Percentiles rank a stretch among this genome's conserved stretches.
phyloP scores from a whole-genome alignment of 208 protist genomes.

The Trypanosomatidae sp. region DNA sequence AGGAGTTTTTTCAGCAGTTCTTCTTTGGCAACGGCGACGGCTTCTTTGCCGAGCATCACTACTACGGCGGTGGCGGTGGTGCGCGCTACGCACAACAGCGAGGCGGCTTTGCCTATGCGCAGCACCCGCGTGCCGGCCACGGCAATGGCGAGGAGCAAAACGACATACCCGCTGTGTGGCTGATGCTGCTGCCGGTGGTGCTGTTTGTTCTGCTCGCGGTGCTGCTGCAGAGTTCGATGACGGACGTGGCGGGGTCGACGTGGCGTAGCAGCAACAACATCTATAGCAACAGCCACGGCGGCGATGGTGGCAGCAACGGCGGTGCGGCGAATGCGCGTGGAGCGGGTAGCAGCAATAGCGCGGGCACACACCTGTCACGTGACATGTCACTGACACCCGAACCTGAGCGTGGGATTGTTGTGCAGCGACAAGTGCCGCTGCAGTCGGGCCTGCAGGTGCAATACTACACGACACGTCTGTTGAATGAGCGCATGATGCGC shows the following conservation, averaged over 20 bases:
- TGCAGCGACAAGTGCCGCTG: constrained; percentile 32
- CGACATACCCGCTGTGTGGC: no score
- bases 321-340: neutral
- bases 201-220: constrained; percentile 63
- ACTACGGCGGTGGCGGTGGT: neutral
- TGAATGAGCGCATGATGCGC: constrained; percentile 35
- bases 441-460: constrained; percentile 38
- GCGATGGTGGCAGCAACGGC: neutral
- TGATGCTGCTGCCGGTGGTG: constrained; percentile 43
- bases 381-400: neutral
- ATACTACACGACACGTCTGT: constrained; percentile 48
- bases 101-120: neutral
- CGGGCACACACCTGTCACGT: neutral
- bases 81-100: neutral
- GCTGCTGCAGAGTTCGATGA: constrained; percentile 48
- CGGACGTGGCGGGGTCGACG: no score
- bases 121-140: neutral
- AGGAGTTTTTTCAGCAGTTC: constrained; percentile 71
- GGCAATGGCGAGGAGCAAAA: neutral
- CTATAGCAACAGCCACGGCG: constrained; percentile 12
- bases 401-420: constrained; percentile 18
- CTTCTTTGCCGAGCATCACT: neutral
- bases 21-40: constrained; percentile 24
- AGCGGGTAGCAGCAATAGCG: neutral
- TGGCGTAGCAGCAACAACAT: no score